Evolutionary conservation across 1,284 basidiomycete species (phyloP), one percentile per base, ranked within the genome.

Genomic region (Ustilago hordei): DNA sequence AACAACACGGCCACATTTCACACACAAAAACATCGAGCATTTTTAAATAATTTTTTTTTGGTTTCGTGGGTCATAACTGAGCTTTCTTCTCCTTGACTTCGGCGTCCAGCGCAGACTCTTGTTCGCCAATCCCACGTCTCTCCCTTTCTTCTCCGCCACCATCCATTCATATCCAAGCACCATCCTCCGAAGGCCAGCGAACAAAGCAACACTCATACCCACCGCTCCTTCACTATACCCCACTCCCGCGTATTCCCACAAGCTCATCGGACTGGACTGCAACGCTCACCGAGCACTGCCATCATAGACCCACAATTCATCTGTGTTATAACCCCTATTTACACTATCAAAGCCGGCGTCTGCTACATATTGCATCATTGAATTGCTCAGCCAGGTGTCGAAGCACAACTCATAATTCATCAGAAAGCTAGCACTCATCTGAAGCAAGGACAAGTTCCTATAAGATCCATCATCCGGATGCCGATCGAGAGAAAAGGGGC

Each of bases 161-260:
- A 36, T 35, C 32, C 35, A 28, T 38, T 19, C 8, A 17, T 15
- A 31, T 36, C 28, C 31, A 32, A 36, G 17, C 52, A 34, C 19
- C 35, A 36, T 9, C 34, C 50, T 15, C 36, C 15, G 23, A 61
- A 45, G 34, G n/a, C 39, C 28, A 53, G 8, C 32, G 15, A 36
- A 11, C 55, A 48, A 35, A 28, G 8, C 23, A n/a, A 23, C 47
- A 38, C 32, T 17, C 59, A 67, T 67, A 60, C 65, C 59, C 65
- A 57, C 60, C 41, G 19, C 39, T 19, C 55, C 34, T 54, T 47
- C 5, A 39, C 55, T 59, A 68, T 62, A 68, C 59, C 55, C 65
- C 15, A 55, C 38, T 23, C 19, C 28, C 54, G 23, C 8, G n/a
- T 32, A 34, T 55, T 11, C 15, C n/a, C 19, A 23, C 45, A 31